Conservation (phyloP, 23 red algal species). For the Gracilaria caudata region DNA sequence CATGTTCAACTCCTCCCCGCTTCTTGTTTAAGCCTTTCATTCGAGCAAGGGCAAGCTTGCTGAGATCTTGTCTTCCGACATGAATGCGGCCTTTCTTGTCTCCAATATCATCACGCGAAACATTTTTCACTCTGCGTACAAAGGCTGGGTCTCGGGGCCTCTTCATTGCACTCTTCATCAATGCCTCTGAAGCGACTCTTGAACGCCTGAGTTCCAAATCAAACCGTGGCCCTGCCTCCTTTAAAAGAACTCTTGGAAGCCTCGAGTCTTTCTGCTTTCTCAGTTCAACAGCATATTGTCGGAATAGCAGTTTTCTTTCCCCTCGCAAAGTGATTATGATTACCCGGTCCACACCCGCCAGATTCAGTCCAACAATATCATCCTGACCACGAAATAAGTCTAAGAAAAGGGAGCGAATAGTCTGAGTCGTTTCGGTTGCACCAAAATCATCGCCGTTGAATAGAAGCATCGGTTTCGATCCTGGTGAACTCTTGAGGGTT, state of each 20-base stretch:
- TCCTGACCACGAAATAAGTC: conserved; percentile 84
- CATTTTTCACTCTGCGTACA: conserved; percentile 68
- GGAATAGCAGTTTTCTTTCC: conserved; percentile 55
- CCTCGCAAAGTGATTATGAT: conserved; percentile 77
- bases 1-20: background rate
- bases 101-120: conserved; percentile 71
- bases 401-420: conserved; percentile 62
- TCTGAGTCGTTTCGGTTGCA: conserved; percentile 1
- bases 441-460: conserved; percentile 81
- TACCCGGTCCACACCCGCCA: conserved; percentile 83
- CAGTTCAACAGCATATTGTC: conserved; percentile 79
- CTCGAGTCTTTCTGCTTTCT: conserved; percentile 63
- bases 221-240: conserved; percentile 78
- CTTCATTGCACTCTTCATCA: conserved; percentile 69
- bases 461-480: conserved; percentile 73
- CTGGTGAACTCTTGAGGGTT: conserved; percentile 36
- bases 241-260: conserved; percentile 69
- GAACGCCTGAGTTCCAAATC: conserved; percentile 72
- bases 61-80: conserved; percentile 75
- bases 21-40: conserved; percentile 75
- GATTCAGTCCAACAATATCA: conserved; percentile 57
- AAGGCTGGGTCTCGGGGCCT: conserved; percentile 36
- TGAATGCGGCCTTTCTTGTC: conserved; percentile 85
- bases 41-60: conserved; percentile 55
- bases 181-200: conserved; percentile 78